These are phyloP conservation scores for Nannochloris sp. DNA, from an alignment of 139 green algal species.

Conservation along the genomic window DNA sequence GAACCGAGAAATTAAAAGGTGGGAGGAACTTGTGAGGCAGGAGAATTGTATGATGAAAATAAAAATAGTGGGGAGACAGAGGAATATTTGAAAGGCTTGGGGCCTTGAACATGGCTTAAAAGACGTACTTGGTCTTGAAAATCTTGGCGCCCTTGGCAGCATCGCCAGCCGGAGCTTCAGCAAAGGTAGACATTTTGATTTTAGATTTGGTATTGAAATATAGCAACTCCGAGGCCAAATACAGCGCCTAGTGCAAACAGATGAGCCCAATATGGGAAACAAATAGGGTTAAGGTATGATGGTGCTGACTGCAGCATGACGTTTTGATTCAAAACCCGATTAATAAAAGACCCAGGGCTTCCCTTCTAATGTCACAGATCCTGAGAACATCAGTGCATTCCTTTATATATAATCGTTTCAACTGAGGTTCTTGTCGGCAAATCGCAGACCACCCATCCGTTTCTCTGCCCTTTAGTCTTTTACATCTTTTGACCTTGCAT, in stretches of 20 bases:
- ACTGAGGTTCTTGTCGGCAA: too few relatives aligned
- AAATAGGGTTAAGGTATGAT: too few relatives aligned
- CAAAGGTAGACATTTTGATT: slow-evolving; percentile 58
- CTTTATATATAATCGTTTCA: too few relatives aligned
- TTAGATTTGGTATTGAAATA: background rate
- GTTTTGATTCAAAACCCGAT: too few relatives aligned
- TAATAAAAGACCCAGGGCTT: too few relatives aligned
- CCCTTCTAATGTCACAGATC: background rate
- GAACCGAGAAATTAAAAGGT: too few relatives aligned
- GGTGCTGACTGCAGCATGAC: too few relatives aligned
- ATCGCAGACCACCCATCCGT: background rate
- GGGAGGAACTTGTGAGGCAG: too few relatives aligned
- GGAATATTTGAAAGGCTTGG: background rate
- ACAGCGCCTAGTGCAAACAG: too few relatives aligned
- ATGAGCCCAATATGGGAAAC: too few relatives aligned
- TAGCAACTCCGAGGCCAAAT: too few relatives aligned
- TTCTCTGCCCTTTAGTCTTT: background rate
- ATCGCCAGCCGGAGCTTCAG: slow-evolving; percentile 52
- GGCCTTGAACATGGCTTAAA: too few relatives aligned
- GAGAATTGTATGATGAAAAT: background rate
- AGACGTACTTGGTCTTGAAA: slow-evolving; percentile 91
- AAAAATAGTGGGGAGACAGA: background rate
- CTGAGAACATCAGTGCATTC: background rate
- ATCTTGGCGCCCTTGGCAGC: slow-evolving; percentile 79
- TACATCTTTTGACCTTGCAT: background rate